Percentiles rank a stretch among this genome's conserved stretches.
Conservation (phyloP, 148 eudicot species). For the Fallopia convolvulus region DNA sequence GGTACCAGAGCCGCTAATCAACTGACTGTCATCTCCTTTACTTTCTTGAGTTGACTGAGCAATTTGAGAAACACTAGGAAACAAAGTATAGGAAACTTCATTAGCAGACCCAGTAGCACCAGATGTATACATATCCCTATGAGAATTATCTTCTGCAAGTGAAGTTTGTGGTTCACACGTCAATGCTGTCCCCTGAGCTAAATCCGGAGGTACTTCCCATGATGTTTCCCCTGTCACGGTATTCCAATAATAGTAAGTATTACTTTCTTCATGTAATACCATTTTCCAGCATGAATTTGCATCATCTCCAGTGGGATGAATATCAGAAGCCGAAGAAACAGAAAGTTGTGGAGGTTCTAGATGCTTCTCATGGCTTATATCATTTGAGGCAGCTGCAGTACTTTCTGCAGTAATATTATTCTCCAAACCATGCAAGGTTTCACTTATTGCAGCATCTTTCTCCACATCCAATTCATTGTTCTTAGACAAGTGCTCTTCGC, state of each 20-base stretch:
- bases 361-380: constrained; percentile 18
- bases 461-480: constrained; percentile 23
- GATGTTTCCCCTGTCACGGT: constrained; percentile 84
- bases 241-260: constrained; percentile 89
- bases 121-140: constrained; percentile 10
- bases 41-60: constrained; percentile 23
- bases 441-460: constrained; percentile 21
- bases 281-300: constrained; percentile 61
- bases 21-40: constrained; percentile 20
- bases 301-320: constrained; percentile 23
- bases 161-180: constrained; percentile 24
- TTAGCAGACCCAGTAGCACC: constrained; percentile 24
- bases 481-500: constrained; percentile 21
- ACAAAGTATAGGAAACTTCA: constrained; percentile 17
- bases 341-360: constrained; percentile 16
- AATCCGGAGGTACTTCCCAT: constrained; percentile 72
- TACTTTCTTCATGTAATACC: constrained; percentile 92
- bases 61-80: constrained; percentile 16
- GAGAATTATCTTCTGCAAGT: constrained; percentile 25
- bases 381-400: constrained; percentile 18
- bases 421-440: constrained; percentile 23
- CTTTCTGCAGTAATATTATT: constrained; percentile 18
- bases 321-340: constrained; percentile 27
- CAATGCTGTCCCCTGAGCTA: constrained; percentile 39
- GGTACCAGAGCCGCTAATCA: constrained; percentile 17